Percentiles rank a stretch among this genome's conserved stretches.
These are phyloP conservation scores for Cladosporium sp. DNA, from an alignment of 2,329 filamentous ascomycete species.

Conservation along the genomic window DNA sequence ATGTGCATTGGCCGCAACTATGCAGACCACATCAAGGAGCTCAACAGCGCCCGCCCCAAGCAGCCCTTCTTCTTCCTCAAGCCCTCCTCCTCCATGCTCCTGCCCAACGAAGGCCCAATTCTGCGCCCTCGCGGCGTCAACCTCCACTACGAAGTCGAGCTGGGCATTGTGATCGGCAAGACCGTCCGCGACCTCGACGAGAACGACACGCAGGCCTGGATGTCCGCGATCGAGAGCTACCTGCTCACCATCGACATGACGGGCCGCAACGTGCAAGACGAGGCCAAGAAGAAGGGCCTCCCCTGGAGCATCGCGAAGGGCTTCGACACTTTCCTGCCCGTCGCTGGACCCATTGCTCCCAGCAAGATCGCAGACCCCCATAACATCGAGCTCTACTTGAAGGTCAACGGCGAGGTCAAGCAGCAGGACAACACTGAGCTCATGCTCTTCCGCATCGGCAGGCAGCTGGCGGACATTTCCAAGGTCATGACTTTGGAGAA, in stretches of 20 bases:
- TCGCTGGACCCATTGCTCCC: constrained; percentile 78
- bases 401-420: constrained; percentile 71
- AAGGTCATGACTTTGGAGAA: constrained; percentile 90
- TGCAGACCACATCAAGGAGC: constrained; percentile 90
- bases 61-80: constrained; percentile 99
- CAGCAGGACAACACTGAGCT: constrained; percentile 88
- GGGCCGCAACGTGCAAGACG: constrained; percentile 88
- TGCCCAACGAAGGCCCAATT: constrained; percentile 73
- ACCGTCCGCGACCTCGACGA: constrained; percentile 69
- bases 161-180: constrained; percentile 85
- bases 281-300: constrained; percentile 94
- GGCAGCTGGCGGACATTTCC: constrained; percentile 85
- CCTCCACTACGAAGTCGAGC: constrained; percentile 92
- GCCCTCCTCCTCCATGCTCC: constrained; percentile 79
- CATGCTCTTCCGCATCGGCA: constrained; percentile 89
- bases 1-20: constrained; percentile 97
- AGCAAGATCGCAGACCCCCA: constrained; percentile 79
- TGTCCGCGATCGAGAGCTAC: constrained; percentile 83
- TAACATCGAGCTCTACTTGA: constrained; percentile 79
- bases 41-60: constrained; percentile 81
- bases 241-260: constrained; percentile 96
- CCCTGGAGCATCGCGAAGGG: constrained; percentile 97
- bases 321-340: constrained; percentile 93
- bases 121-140: constrained; percentile 77
- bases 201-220: constrained; percentile 68